Percentiles rank a stretch among this genome's conserved stretches.
Conservation (phyloP, 2,329 filamentous ascomycete species). For the Daldinia sp. region DNA sequence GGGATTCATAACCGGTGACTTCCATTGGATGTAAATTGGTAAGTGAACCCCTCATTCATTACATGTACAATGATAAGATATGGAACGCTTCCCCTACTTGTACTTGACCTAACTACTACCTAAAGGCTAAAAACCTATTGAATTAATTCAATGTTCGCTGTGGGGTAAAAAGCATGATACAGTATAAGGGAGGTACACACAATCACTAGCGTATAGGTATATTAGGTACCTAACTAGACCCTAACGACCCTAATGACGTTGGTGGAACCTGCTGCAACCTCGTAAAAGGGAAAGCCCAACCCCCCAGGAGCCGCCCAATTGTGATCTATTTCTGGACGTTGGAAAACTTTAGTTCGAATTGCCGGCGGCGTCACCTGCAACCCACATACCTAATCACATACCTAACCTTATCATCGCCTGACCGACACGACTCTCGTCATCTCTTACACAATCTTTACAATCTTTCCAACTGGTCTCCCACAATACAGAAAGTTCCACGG, state of each 20-base stretch:
- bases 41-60: slow-evolving; percentile 22
- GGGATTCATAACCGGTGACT: background rate
- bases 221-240: background rate
- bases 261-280: slow-evolving; percentile 10
- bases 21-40: slow-evolving; percentile 16
- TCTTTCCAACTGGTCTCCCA: slow-evolving; percentile 1
- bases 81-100: slow-evolving; percentile 19
- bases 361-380: slow-evolving; percentile 36
- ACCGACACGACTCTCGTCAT: slow-evolving; percentile 25
- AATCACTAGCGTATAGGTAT: background rate
- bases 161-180: no score
- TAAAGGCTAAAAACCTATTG: background rate
- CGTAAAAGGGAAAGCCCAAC: slow-evolving; percentile 35
- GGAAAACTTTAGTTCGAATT: slow-evolving; percentile 34
- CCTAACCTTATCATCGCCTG: slow-evolving; percentile 38
- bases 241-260: slow-evolving; percentile 33
- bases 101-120: slow-evolving; percentile 2
- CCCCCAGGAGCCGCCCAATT: slow-evolving; percentile 32
- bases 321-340: slow-evolving; percentile 35
- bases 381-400: slow-evolving; percentile 14
- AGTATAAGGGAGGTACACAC: background rate
- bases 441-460: slow-evolving; percentile 1
- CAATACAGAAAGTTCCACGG: slow-evolving; percentile 12
- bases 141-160: background rate
- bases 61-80: slow-evolving; percentile 20